Base-by-base conservation (phyloP, 192 early-diverging fungal genomes). In the Coemansia sp. region DNA sequence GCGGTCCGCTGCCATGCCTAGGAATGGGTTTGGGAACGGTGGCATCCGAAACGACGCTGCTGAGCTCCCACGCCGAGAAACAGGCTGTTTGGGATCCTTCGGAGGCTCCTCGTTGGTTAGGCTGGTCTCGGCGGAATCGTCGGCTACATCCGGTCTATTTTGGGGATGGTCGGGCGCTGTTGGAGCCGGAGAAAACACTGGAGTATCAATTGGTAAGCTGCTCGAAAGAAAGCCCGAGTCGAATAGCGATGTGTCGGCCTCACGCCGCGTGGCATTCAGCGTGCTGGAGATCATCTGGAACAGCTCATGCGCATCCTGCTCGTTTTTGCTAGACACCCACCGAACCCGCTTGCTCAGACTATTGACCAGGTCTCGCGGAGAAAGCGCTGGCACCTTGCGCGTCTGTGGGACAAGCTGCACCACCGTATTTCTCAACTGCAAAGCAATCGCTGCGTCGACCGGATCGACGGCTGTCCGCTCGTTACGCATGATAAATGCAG, bases 281-380 rank as follows among this genome's bases (percentile, higher is more conserved):
- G 72, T 74, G 50, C 76, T 83, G 11, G 80, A 83, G 11, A 89
- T 45, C 55, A 89, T 72, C 65, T 86, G 88, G 25, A 89, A 87
- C 22, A 87, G 72, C 66, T 89, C 88, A 48, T 89, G 88, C 0
- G 88, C 88, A 37, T 89, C 88, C 70, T 88, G 87, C 59, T 88
- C 84, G 62, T 83, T 77, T 22, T 79, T 72, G 17, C 84, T 86
- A 6, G 83, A 51, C 39, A 88, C 73, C 73, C 86, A 86, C 19
- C 71, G 70, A n/a, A 85, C 85, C 45, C 83, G 79, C 20, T 79
- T 65, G 58, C 85, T 85, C 54, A 88, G 49, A 40, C 77, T 76
- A 17, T 63, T 75, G 16, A 88, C 64, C 57, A 88, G 71, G 14
- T 55, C 66, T 1, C 76, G 65, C 0, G 85, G 82, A 50, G 83